Evolutionary conservation across 148 eudicot genomes (phyloP).

Genomic region (Chenopodium suecicum): DNA sequence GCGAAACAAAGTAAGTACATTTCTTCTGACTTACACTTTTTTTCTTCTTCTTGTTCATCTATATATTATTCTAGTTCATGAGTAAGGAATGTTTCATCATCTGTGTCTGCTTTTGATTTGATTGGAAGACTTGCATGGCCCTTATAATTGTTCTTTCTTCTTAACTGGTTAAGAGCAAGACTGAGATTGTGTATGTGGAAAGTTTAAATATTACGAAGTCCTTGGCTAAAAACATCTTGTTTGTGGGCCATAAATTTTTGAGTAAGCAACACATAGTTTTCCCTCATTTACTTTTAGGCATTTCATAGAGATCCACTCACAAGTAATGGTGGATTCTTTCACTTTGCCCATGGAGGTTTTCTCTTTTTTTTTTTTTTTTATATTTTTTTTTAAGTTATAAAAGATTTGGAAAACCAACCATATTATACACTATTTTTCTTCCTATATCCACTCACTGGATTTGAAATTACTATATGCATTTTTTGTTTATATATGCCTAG

Average conservation of each 20-base stretch:
- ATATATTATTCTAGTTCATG: background rate
- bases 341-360: background rate
- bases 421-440: too few species aligned
- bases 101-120: background rate
- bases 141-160: background rate
- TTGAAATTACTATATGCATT: background rate
- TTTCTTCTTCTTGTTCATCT: background rate
- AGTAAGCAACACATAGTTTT: background rate
- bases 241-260: background rate
- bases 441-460: too few species aligned
- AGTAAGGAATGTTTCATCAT: background rate
- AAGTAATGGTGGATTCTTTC: background rate
- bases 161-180: background rate
- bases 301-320: background rate
- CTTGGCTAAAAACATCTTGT: too few species aligned
- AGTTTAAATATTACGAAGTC: background rate
- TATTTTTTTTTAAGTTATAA: too few species aligned
- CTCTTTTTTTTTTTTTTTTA: too few species aligned
- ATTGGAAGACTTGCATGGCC: background rate
- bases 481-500: background rate
- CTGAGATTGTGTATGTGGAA: background rate
- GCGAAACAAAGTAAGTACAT: slow-evolving; percentile 64
- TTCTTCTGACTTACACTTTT: background rate
- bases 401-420: too few species aligned
- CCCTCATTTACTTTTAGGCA: background rate